phyloP scores from a whole-genome alignment of 805 yeast species.

The Lachancea dasiensis region DNA sequence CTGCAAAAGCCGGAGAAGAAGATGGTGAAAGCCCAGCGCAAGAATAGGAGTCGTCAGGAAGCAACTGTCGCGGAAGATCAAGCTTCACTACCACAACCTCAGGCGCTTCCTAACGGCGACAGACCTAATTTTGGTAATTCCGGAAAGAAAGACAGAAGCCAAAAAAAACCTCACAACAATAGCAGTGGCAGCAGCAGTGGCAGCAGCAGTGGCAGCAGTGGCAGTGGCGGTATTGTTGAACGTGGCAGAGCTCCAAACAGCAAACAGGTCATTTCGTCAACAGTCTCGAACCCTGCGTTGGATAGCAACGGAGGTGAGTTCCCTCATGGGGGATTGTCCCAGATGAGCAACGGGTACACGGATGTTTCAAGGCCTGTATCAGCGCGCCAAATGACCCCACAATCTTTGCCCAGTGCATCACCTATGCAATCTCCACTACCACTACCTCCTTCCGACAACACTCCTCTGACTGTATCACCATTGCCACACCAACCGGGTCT shows the following conservation, averaged over 20 bases:
- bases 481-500: slow-evolving; percentile 11
- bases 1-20: slow-evolving; percentile 13
- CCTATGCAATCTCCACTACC: slow-evolving; percentile 8
- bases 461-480: slow-evolving; percentile 8
- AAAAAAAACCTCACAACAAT: background rate
- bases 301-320: background rate
- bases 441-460: background rate
- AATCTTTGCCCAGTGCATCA: slow-evolving; percentile 2
- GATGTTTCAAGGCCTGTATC: background rate
- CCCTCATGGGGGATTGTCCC: no score
- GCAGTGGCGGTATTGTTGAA: no score
- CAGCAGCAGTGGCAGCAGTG: no score
- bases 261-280: no score
- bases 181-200: no score
- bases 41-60: slow-evolving; percentile 15
- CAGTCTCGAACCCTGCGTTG: slow-evolving; percentile 1
- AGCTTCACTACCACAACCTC: slow-evolving; percentile 21
- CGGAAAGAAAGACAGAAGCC: slow-evolving; percentile 5
- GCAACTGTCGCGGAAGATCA: slow-evolving; percentile 5
- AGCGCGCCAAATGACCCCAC: slow-evolving; percentile 7
- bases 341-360: no score
- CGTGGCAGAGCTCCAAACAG: no score
- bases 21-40: slow-evolving; percentile 12
- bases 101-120: slow-evolving; percentile 29
- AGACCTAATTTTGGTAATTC: slow-evolving; percentile 30